These are phyloP conservation scores for Halenospora varia DNA, from an alignment of 495 filamentous ascomycete species.

Conservation along the genomic window DNA sequence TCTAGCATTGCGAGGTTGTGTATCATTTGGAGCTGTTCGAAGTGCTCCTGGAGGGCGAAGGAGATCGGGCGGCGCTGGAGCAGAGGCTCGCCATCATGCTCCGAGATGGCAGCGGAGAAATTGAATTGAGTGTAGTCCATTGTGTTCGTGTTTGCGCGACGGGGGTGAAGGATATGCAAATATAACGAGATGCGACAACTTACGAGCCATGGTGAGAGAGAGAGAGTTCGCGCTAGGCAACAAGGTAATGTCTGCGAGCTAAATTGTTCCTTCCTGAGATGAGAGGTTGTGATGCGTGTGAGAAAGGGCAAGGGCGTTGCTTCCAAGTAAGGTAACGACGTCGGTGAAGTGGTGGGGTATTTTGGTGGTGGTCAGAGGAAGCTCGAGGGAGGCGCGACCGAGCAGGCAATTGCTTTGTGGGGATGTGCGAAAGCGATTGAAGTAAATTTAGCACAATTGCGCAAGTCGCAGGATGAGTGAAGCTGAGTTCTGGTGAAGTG, in stretches of 20 bases:
- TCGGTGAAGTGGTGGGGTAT: neutral
- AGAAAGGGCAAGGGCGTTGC: neutral
- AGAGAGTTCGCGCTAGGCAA: neutral
- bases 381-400: neutral
- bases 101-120: too few species aligned
- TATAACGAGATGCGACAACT: conserved; percentile 4
- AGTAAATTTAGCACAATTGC: too few species aligned
- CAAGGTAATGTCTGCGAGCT: neutral
- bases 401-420: too few species aligned
- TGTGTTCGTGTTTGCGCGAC: neutral
- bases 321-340: neutral
- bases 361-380: neutral
- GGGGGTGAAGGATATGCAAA: neutral
- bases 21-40: too few species aligned
- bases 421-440: too few species aligned
- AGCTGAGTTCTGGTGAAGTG: too few species aligned
- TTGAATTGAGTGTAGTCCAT: too few species aligned
- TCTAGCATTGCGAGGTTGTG: too few species aligned
- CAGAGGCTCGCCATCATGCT: too few species aligned
- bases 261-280: conserved; percentile 4
- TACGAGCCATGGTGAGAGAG: conserved; percentile 24
- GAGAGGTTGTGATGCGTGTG: neutral
- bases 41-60: too few species aligned
- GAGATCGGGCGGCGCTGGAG: too few species aligned
- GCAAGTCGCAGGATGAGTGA: too few species aligned